Conservation (phyloP, 2,329 filamentous ascomycete genomes). For the Ophiostoma sp. region DNA sequence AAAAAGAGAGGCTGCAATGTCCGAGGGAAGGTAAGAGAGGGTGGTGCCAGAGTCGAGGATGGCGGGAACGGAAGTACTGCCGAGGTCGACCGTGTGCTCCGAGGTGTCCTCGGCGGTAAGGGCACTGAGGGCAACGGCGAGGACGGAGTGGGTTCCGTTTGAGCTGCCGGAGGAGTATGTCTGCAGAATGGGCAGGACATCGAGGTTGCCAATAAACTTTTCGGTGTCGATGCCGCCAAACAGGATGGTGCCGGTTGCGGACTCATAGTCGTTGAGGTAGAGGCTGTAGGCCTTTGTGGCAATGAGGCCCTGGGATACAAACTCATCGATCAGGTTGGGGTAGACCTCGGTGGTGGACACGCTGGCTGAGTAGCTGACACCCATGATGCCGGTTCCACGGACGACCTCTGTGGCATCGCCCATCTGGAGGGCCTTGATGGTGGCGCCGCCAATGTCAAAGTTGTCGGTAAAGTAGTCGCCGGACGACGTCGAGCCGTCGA, state of each 20-base stretch:
- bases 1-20: conserved; percentile 41
- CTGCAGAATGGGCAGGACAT: conserved; percentile 51
- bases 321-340: conserved; percentile 58
- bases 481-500: conserved; percentile 49
- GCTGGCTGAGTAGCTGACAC: conserved; percentile 52
- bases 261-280: conserved; percentile 53
- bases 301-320: conserved; percentile 59
- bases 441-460: conserved; percentile 47
- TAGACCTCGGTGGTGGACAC: conserved; percentile 43
- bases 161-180: conserved; percentile 37
- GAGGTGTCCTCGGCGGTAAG: conserved; percentile 31
- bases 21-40: conserved; percentile 56
- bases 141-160: conserved; percentile 38
- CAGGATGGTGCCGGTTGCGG: conserved; percentile 57
- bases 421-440: conserved; percentile 49
- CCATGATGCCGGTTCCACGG: conserved; percentile 53
- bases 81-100: conserved; percentile 17
- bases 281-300: conserved; percentile 62
- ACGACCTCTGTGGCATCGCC: conserved; percentile 48
- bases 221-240: conserved; percentile 65
- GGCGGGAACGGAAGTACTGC: conserved; percentile 36
- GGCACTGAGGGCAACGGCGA: conserved; percentile 39
- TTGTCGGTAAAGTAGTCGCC: conserved; percentile 57
- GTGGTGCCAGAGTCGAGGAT: conserved; percentile 65
- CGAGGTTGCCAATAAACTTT: conserved; percentile 57